A percentile compares a stretch with the other conserved stretches of the same genome.
Conservation (phyloP, 192 early-diverging fungal species). For the Coemansia sp. region DNA sequence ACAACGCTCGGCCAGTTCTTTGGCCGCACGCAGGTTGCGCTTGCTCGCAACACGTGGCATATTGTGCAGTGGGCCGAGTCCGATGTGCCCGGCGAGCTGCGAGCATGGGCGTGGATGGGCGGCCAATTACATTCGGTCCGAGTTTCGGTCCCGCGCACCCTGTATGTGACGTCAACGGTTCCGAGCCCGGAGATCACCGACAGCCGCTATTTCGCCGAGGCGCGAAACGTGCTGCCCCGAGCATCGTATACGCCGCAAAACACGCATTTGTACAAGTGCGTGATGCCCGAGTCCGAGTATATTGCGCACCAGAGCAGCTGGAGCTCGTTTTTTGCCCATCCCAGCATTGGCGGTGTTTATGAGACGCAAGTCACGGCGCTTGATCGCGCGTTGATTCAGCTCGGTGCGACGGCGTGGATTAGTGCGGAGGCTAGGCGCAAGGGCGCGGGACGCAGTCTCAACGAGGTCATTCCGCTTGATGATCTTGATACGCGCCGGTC, state of each 20-base stretch:
- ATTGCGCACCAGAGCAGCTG: conserved; percentile 71
- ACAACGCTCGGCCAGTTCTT: conserved; percentile 60
- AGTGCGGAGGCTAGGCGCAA: conserved; percentile 26
- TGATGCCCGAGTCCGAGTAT: conserved; percentile 79
- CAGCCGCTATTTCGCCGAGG: conserved; percentile 50
- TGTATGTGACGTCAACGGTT: conserved; percentile 80
- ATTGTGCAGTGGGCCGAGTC: conserved; percentile 83
- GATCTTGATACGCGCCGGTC: conserved; percentile 38
- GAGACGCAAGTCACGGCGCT: conserved; percentile 84
- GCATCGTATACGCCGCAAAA: conserved; percentile 56
- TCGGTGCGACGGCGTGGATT: conserved; percentile 63
- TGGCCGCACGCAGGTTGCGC: conserved; percentile 61
- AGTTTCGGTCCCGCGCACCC: conserved; percentile 74
- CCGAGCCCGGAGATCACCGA: conserved; percentile 51
- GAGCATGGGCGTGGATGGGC: conserved; percentile 79
- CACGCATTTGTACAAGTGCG: conserved; percentile 74
- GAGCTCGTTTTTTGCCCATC: conserved; percentile 78
- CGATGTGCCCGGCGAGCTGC: conserved; percentile 81
- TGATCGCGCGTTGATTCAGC: conserved; percentile 75
- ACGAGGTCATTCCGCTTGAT: conserved; percentile 28
- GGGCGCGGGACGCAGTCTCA: conserved; percentile 7
- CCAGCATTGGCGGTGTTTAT: conserved; percentile 89
- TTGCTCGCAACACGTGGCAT: conserved; percentile 74
- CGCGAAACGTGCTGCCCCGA: conserved; percentile 68
- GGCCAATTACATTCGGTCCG: conserved; percentile 68